phyloP scores from a whole-genome alignment of 768 basidiomycete genomes.

The Trichaptum fuscoviolaceum region DNA sequence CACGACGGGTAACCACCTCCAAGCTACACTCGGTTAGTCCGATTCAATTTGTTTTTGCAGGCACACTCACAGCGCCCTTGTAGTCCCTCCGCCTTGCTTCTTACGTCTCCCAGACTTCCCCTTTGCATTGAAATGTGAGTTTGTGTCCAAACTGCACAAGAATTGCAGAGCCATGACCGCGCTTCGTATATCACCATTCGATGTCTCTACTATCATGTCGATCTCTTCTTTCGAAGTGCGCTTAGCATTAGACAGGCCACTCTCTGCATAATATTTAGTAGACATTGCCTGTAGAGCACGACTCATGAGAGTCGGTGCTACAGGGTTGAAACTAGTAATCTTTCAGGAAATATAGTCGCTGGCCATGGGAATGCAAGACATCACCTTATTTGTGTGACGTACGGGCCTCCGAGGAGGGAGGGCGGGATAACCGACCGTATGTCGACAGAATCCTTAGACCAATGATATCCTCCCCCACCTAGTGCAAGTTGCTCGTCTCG shows the following conservation, averaged over 20 bases:
- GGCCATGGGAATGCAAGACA: slow-evolving; percentile 20
- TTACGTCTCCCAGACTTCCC: slow-evolving; percentile 28
- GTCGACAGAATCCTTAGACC: slow-evolving; percentile 49
- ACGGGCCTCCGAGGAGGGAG: slow-evolving; percentile 63
- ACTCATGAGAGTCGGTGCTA: slow-evolving; percentile 80
- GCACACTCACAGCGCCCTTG: slow-evolving; percentile 23
- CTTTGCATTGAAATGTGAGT: slow-evolving; percentile 8
- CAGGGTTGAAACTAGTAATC: slow-evolving; percentile 77
- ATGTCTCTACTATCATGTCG: slow-evolving; percentile 69
- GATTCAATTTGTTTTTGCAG: slow-evolving; percentile 19
- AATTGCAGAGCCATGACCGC: slow-evolving; percentile 95
- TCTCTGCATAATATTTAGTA: slow-evolving; percentile 36
- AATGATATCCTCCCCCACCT: slow-evolving; percentile 33
- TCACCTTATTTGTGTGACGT: slow-evolving; percentile 76
- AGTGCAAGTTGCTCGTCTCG: slow-evolving; percentile 45
- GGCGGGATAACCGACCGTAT: slow-evolving; percentile 66
- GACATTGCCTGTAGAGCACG: slow-evolving; percentile 68
- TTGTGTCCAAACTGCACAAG: slow-evolving; percentile 45
- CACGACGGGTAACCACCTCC: slow-evolving; percentile 74
- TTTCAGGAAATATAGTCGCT: neutral
- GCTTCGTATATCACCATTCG: slow-evolving; percentile 89
- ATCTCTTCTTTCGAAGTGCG: slow-evolving; percentile 61
- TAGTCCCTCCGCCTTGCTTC: slow-evolving; percentile 23
- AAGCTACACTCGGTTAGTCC: slow-evolving; percentile 33
- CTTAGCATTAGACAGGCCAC: slow-evolving; percentile 12